Evolutionary conservation across 768 basidiomycete species (phyloP), one percentile per base, ranked within the genome.

Genomic region (Macrolepiota dolichaula): DNA sequence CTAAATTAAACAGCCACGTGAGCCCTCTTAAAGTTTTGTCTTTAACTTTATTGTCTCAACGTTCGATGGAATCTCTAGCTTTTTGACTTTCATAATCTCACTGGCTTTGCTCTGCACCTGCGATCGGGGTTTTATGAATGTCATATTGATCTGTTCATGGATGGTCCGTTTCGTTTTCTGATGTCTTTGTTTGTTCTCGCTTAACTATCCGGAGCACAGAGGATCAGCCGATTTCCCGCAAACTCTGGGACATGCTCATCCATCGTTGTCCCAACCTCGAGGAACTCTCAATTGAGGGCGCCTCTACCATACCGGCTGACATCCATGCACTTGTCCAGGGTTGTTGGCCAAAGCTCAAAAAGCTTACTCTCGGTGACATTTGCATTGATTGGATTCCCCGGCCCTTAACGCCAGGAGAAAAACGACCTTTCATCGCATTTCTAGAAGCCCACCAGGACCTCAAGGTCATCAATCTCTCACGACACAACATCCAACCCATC

Each of bases 231-330:
- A 75, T 80, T 24, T 83, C 79, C 58, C 76, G 74, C 50, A 77
- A 76, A 40, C 74, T 92, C 56, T 89, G 87, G 86, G 80, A 85
- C 63, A 89, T 92, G 90, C 79, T 92, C 51, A 82, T 85, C 56
- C 73, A 75, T 25, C 80, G 79, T 29, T 88, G 85, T 66, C 87
- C 86, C 1, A 77, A 87, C 64, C 79, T 92, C 7, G 83, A 89
- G 68, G 85, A 87, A 57, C 77, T 92, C 4, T 71, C 76, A 47
- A 78, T 92, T 32, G 76, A 84, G 22, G 84, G 85, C 3, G 74
- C 74, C 35, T 83, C 84, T 12, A 72, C 79, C 0, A 74, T 83
- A 12, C 83, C 86, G 17, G 77, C 82, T 7, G 85, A 87, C 64
- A 79, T 82, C 2, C 82, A 80, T 22, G 76, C 76, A 1, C 74